Percentiles rank a stretch among this genome's conserved stretches.
Conservation (phyloP, 257 asterid species). For the Voacanga thouarsii region DNA sequence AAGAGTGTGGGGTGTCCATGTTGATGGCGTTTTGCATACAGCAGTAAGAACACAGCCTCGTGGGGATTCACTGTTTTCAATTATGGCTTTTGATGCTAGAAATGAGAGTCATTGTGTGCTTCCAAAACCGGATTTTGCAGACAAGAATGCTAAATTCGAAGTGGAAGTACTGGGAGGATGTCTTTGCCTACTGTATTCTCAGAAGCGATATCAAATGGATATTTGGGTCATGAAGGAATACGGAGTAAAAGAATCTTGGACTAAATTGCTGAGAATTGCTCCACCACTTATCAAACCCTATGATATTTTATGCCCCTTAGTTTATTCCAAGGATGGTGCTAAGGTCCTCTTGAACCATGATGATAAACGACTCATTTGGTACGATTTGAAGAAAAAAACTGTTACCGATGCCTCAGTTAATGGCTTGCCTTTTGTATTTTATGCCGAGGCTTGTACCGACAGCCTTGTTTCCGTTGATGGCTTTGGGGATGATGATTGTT, state of each 20-base stretch:
- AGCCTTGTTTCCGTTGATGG: conserved; percentile 43
- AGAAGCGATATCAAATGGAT: not conserved
- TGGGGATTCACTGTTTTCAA: not conserved
- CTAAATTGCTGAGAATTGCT: conserved; percentile 1
- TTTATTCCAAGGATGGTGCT: not conserved
- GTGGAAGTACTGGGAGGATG: conserved; percentile 10
- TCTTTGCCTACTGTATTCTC: not conserved
- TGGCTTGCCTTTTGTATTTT: conserved; percentile 46
- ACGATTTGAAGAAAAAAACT: conserved; percentile 8
- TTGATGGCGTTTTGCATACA: conserved; percentile 14
- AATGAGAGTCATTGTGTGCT: conserved; percentile 7
- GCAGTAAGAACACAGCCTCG: not conserved
- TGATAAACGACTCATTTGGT: not conserved
- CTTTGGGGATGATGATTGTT: conserved; percentile 5
- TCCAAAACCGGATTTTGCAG: conserved; percentile 4
- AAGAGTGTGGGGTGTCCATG: conserved; percentile 2
- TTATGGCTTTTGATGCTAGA: conserved; percentile 17
- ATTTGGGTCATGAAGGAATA: conserved; percentile 18
- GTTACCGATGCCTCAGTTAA: conserved; percentile 30
- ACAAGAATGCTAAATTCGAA: not conserved
- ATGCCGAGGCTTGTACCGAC: conserved; percentile 42
- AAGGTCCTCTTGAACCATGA: conserved; percentile 5
- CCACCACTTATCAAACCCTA: not conserved
- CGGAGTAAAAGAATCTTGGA: conserved; percentile 12
- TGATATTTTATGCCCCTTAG: not conserved